Evolutionary conservation across 2,329 filamentous ascomycete species (phyloP).

Genomic region (Metarhizium rileyi): DNA sequence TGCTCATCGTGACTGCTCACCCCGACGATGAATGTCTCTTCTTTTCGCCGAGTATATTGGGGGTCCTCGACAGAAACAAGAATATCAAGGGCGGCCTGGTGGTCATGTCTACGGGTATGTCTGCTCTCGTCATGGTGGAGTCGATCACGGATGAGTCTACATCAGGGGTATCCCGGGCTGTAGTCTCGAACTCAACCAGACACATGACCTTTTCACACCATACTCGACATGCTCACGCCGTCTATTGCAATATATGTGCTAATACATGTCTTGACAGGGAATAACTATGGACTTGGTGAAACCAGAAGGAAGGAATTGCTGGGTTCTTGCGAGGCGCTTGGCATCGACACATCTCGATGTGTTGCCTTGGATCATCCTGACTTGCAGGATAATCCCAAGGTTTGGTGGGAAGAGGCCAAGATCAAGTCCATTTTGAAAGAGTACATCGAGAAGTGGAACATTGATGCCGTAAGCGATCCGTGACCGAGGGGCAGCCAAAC

Average conservation of each 20-base stretch:
- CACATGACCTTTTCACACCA: too few species aligned
- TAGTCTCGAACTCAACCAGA: too few species aligned
- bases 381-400: conserved; percentile 27
- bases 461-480: conserved; percentile 20
- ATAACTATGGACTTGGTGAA: conserved; percentile 23
- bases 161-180: too few species aligned
- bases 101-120: conserved; percentile 22
- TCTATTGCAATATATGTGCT: not conserved
- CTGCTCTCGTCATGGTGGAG: not conserved
- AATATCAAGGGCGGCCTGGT: conserved; percentile 15
- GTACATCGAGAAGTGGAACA: conserved; percentile 26
- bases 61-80: conserved; percentile 19
- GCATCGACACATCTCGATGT: conserved; percentile 19
- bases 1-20: conserved; percentile 29
- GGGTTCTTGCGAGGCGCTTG: conserved; percentile 19
- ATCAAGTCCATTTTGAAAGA: conserved; percentile 23
- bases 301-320: conserved; percentile 17
- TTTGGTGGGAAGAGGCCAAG: conserved; percentile 27
- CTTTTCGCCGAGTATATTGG: conserved; percentile 21
- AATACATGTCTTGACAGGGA: conserved; percentile 9
- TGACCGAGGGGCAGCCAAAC: not conserved
- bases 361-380: conserved; percentile 23
- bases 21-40: conserved; percentile 30
- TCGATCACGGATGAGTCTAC: too few species aligned
- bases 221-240: too few species aligned